phyloP scores from a whole-genome alignment of 2,329 filamentous ascomycete genomes.

The Sordariomycetes sp. region DNA sequence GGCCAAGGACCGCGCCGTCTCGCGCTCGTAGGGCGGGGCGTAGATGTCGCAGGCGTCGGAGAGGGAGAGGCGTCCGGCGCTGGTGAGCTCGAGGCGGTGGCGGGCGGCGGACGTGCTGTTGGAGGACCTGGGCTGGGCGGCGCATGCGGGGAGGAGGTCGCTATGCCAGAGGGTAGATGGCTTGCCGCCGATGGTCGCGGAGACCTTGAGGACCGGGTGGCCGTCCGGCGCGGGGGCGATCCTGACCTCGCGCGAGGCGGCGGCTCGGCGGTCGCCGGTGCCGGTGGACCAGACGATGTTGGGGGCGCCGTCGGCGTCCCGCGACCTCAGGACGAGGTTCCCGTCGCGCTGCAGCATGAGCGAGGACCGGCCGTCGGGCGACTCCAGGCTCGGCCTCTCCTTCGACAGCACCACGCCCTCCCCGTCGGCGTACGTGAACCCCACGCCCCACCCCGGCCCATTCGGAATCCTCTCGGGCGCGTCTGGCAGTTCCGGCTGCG shows the following conservation, averaged over 20 bases:
- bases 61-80: conserved; percentile 7
- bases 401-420: conserved; percentile 6
- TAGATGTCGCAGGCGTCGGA: conserved; percentile 8
- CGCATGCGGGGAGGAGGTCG: conserved; percentile 5
- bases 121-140: not conserved
- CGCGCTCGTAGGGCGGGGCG: conserved; percentile 5
- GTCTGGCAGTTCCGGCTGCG: not conserved
- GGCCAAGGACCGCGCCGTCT: conserved; percentile 8
- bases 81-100: conserved; percentile 7
- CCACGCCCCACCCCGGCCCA: not conserved
- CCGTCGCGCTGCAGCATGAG: conserved; percentile 8
- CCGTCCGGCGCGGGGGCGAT: conserved; percentile 1
- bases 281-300: conserved; percentile 9
- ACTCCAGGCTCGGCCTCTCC: conserved; percentile 2
- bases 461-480: not conserved
- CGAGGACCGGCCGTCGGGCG: conserved; percentile 5
- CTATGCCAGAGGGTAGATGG: conserved; percentile 8
- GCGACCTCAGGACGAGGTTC: conserved; percentile 7
- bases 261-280: not conserved
- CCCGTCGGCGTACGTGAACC: conserved; percentile 4
- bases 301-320: conserved; percentile 1
- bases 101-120: not conserved
- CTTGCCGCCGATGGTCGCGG: not conserved
- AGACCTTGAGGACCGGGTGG: conserved; percentile 3
- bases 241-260: conserved; percentile 3